Base-by-base conservation (phyloP, 441 rosid genomes). In the Arabidopsis lyrata region DNA sequence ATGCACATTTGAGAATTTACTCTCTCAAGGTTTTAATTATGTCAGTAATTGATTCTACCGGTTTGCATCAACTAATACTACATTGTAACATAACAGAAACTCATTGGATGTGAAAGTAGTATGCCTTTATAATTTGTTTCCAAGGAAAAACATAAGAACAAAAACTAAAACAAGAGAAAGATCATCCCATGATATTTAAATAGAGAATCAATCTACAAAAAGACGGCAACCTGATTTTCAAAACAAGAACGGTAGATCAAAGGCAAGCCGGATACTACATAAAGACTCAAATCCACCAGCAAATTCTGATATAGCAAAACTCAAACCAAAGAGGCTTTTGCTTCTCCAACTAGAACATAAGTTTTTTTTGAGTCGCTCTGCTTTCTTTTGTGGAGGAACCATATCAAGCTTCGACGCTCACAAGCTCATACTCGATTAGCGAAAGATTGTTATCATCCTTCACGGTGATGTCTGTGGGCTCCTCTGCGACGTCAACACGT, bases 381-480 rank as follows among this genome's bases (percentile, higher is more conserved):
- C 39, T 63, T 63, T 70, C 67, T 4, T 55, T 38, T 47, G 7
- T 34, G 52, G 48, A 32, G 29, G 74, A 18, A 70, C 7, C 55
- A 31, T 6, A 16, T 76, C 76, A 77, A 49, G 80, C 42, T 77
- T 77, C 91, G 32, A 91, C 88, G 41, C 67, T 87, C 64, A 91
- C 93, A 38, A 88, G 82, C 66, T 91, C 97, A 77, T 82, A 89
- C 77, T 91, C 97, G 5, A 91, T 89, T 65, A 91, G 84, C 0
- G 97, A 91, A 49, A 91, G 86, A 80, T 91, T 91, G 82, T 88
- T 89, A 56, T 91, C 97, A 75, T 91, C 93, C 76, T 89, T 86
- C 77, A 91, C 97, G 0, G 82, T 77, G 76, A 91, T 85, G 70
- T 69, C 78, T 20, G 84, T 86, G 66, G 92, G 81, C 65, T 77